Conservation (phyloP, 179 eudicot species). For the Sideroxylon spinosum region DNA sequence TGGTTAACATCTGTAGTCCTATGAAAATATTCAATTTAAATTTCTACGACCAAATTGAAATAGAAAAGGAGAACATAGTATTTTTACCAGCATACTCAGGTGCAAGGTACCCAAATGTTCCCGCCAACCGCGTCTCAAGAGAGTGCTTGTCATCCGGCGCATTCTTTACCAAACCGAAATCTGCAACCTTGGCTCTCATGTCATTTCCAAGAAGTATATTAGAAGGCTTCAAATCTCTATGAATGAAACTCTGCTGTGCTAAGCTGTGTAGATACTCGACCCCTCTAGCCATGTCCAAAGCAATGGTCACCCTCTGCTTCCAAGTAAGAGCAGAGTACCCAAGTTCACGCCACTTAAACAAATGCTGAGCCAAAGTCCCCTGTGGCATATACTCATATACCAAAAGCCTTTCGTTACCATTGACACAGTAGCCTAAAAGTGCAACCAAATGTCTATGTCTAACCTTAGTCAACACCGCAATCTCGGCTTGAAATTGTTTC, state of each 20-base stretch:
- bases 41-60: neutral
- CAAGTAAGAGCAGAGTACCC: constrained; percentile 45
- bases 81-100: constrained; percentile 74
- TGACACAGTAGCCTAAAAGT: constrained; percentile 49
- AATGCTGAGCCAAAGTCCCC: constrained; percentile 53
- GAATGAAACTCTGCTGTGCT: constrained; percentile 66
- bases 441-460: constrained; percentile 68
- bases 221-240: constrained; percentile 56
- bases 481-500: constrained; percentile 66
- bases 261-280: constrained; percentile 64
- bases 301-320: constrained; percentile 58
- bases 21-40: no score
- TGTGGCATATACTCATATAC: constrained; percentile 69
- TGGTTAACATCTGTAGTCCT: neutral
- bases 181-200: constrained; percentile 70
- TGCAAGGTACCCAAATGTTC: constrained; percentile 71
- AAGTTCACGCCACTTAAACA: constrained; percentile 45
- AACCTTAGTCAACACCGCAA: constrained; percentile 56
- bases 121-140: constrained; percentile 60
- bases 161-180: constrained; percentile 63
- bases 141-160: constrained; percentile 69
- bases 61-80: neutral
- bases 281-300: constrained; percentile 66
- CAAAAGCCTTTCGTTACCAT: constrained; percentile 54
- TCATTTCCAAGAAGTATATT: constrained; percentile 60